Conservation (phyloP, 1,284 basidiomycete genomes). For the Ceratobasidium sp. region DNA sequence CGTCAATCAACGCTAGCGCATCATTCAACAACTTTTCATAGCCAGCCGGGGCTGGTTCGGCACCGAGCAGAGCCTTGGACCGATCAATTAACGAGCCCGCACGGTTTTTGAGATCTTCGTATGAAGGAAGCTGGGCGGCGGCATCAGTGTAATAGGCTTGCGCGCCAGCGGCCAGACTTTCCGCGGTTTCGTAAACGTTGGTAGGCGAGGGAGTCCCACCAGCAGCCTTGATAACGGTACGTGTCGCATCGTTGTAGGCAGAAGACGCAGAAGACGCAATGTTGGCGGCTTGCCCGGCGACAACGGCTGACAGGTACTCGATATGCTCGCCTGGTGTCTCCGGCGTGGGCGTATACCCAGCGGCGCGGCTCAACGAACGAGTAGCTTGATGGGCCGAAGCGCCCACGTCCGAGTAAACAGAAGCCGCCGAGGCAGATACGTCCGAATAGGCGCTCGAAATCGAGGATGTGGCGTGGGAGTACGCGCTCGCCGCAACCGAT, state of each 20-base stretch:
- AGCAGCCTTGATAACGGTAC: neutral
- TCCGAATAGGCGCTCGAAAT: constrained; percentile 17
- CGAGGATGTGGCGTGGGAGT: neutral
- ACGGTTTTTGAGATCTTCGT: constrained; percentile 8
- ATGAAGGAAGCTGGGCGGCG: constrained; percentile 18
- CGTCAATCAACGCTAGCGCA: constrained; percentile 7
- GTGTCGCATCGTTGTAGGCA: neutral
- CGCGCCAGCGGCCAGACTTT: neutral
- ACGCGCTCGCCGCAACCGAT: constrained; percentile 9
- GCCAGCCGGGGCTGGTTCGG: constrained; percentile 13
- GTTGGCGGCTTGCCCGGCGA: constrained; percentile 7
- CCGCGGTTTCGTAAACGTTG: neutral
- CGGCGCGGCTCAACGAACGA: constrained; percentile 16
- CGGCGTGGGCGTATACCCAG: constrained; percentile 1
- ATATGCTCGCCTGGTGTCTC: constrained; percentile 5
- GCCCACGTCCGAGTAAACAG: constrained; percentile 7
- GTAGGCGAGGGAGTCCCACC: neutral
- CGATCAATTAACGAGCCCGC: neutral
- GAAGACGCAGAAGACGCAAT: constrained; percentile 5
- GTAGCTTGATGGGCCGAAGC: constrained; percentile 13
- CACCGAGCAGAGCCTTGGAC: neutral
- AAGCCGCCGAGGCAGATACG: constrained; percentile 1
- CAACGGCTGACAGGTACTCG: constrained; percentile 22
- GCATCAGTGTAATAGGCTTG: constrained; percentile 4
- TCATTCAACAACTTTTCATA: constrained; percentile 25